Conservation (phyloP, 345 rosid genomes). For the Corymbia maculata region DNA sequence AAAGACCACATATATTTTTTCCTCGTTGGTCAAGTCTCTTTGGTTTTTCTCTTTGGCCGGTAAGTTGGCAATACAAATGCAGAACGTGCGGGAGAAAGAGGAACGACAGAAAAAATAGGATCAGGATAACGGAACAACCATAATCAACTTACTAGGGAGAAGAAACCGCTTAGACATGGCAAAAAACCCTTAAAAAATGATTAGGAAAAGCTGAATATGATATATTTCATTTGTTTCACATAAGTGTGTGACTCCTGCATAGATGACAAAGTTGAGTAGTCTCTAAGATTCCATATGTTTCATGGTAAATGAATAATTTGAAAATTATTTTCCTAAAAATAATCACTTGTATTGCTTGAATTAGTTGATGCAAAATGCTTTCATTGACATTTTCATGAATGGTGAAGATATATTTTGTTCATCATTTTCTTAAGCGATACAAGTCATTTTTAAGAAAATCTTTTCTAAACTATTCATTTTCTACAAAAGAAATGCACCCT, state of each 20-base stretch:
- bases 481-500: fast-evolving
- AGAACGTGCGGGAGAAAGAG: not conserved
- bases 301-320: not conserved
- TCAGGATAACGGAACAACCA: not conserved
- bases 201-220: not conserved
- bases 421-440: not conserved
- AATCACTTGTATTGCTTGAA: too few species aligned
- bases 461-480: too few species aligned
- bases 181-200: not conserved
- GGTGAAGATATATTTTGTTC: not conserved
- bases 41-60: not conserved
- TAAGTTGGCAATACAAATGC: not conserved
- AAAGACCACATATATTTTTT: not conserved
- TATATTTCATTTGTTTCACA: not conserved
- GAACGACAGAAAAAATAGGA: not conserved
- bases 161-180: not conserved
- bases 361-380: not conserved
- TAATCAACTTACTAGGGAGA: not conserved
- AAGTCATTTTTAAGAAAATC: not conserved
- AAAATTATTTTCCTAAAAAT: too few species aligned
- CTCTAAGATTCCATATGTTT: not conserved
- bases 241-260: not conserved
- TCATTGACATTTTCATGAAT: not conserved
- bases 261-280: not conserved
- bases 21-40: not conserved